These are phyloP conservation scores for Colletotrichum sp. DNA, from an alignment of 2,329 filamentous ascomycete genomes.

Conservation along the genomic window DNA sequence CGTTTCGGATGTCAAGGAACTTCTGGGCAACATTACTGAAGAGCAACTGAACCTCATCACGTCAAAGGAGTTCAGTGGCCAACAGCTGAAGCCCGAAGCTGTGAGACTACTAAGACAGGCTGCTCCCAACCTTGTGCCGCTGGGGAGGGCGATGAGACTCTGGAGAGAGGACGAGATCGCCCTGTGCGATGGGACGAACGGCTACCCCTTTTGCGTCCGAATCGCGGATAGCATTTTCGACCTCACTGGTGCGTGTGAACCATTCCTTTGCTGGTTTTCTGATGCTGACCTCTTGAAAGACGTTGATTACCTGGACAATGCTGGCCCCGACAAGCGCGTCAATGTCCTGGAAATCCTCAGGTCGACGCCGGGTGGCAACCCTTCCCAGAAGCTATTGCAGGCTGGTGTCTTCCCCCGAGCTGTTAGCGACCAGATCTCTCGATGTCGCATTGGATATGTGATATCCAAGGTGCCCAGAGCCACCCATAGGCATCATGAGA, in stretches of 20 bases:
- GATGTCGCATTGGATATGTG: background rate
- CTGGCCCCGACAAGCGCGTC: background rate
- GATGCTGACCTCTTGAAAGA: background rate
- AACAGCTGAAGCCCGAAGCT: background rate
- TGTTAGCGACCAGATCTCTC: background rate
- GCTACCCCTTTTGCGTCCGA: background rate
- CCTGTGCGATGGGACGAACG: background rate
- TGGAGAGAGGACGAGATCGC: background rate
- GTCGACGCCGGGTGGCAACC: background rate
- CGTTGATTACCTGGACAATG: background rate
- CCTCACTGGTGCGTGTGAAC: constrained; percentile 10
- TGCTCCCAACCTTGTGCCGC: background rate
- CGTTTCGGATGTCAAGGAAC: background rate
- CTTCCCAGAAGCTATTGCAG: background rate
- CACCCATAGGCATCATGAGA: background rate
- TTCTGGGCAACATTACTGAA: background rate
- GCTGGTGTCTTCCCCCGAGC: background rate
- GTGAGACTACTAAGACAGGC: background rate
- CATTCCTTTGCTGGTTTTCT: background rate
- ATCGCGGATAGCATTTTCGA: constrained; percentile 10
- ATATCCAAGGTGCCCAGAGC: background rate
- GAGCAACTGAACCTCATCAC: background rate
- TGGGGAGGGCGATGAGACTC: background rate
- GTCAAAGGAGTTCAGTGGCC: background rate
- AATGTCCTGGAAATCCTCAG: background rate